These are phyloP conservation scores for Alternaria sp. DNA, from an alignment of 2,329 filamentous ascomycete species.

Conservation along the genomic window DNA sequence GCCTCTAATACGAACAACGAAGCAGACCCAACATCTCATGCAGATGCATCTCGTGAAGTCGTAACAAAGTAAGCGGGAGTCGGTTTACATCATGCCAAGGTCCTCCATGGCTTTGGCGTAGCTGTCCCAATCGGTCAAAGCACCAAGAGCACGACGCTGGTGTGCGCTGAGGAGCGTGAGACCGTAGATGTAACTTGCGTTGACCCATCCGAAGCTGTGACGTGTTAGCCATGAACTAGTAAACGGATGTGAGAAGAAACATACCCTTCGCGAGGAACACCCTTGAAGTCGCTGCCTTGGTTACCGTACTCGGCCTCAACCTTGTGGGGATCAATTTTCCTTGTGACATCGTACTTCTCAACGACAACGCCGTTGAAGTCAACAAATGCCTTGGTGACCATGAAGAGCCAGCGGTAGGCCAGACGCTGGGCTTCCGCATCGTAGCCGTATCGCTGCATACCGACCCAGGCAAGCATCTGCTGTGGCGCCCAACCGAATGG, in stretches of 20 bases:
- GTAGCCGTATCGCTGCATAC: constrained; percentile 88
- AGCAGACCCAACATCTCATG: constrained; percentile 1
- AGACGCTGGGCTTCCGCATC: constrained; percentile 86
- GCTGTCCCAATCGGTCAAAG: constrained; percentile 83
- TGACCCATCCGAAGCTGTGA: constrained; percentile 93
- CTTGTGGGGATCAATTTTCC: constrained; percentile 85
- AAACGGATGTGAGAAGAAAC: constrained; percentile 46
- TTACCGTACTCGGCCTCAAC: constrained; percentile 98
- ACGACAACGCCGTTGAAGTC: constrained; percentile 98
- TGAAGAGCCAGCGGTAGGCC: constrained; percentile 96
- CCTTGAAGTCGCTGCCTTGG: constrained; percentile 93
- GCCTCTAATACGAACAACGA: background rate
- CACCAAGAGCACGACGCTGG: constrained; percentile 86
- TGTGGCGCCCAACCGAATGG: constrained; percentile 98
- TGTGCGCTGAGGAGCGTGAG: constrained; percentile 87
- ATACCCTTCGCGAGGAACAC: constrained; percentile 93
- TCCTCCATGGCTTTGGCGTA: constrained; percentile 71
- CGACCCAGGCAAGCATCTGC: constrained; percentile 97
- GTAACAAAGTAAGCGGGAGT: background rate
- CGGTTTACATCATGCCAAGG: constrained; percentile 33
- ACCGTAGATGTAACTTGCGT: constrained; percentile 95
- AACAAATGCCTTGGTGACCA: constrained; percentile 98
- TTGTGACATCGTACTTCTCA: constrained; percentile 97
- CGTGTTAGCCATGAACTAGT: constrained; percentile 28
- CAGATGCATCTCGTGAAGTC: constrained; percentile 13